Evolutionary conservation across 2,329 filamentous ascomycete species (phyloP), one percentile per base, ranked within the genome.

Genomic region (Xylaria sp.): DNA sequence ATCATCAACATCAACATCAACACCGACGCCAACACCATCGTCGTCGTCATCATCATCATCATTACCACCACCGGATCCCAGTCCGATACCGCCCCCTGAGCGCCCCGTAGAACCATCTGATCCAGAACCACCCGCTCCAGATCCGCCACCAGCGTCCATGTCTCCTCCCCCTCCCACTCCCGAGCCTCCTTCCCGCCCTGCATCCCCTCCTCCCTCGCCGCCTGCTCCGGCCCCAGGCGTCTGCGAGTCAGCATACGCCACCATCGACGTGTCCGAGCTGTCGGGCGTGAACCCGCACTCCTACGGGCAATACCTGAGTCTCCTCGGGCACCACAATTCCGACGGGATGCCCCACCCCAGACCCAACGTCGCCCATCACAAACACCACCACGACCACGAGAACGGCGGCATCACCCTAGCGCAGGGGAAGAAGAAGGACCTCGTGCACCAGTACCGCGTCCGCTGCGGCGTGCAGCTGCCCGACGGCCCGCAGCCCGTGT

Each of bases 401-500:
- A 11, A 7, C 47, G 1, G n/a, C 17, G 47, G 47, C 39, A 17
- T 17, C 39, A 17, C 39, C 14, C 12, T 17, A 14, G 39, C 11
- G 34, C 34, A 36, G 34, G 34, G 34, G 17, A 47, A 47, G 19
- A 47, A 47, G 19, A 42, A 54, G n/a, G 61, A 69, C 53, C 59
- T 75, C 9, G 64, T 73, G 21, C 74, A 73, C 62, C 58, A 70
- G 61, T 76, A 73, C 63, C 73, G 74, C 55, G 73, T 74, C 14
- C 65, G 53, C 9, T 76, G 75, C 68, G 72, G 65, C 48, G 62
- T 71, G 4, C 36, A 14, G n/a, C 32, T 67, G 11, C 69, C 70
- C 56, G 39, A 60, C 8, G 51, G 50, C 19, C 58, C 57, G 11
- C 21, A 8, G 30, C 69, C 55, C 27, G 32, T 12, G 53, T 70